Evolutionary conservation across 208 protist genomes (phyloP), one percentile per base, ranked within the genome.

Genomic region (Strigomonas culicis): DNA sequence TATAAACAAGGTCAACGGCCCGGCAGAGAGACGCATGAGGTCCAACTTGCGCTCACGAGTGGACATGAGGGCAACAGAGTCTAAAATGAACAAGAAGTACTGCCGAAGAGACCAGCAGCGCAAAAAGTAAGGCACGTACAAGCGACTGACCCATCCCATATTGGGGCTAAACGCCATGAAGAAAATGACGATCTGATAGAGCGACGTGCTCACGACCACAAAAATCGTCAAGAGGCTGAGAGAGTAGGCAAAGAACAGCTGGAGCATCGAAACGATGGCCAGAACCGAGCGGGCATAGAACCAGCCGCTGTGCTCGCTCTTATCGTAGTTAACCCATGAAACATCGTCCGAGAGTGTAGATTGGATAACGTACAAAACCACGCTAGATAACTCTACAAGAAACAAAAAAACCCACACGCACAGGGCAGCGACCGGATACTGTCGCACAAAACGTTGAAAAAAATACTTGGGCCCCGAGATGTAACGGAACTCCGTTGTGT

Each of bases 81-180:
- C 89, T 8, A 95, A 59, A 32, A 95, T 81, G 43, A 93, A 88
- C 19, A 93, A 78, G 57, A 93, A 86, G 70, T 95, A 95, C 65
- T 92, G 86, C 44, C 89, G 73, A 75, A 95, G 79, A 7, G 89
- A 79, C 86, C 89, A 95, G 63, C 81, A 88, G 2, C 89, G 86
- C 59, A 95, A 61, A 62, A 95, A 95, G 44, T 88, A 72, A 8
- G 89, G 89, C 55, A 95, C 89, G 68, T 95, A 95, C 39, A 93
- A 63, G 15, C 77, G 68, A 47, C 82, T 95, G 3, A 90, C 79
- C 84, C 84, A 93, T 15, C 65, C 71, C 22, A 88, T 49, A 0
- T 52, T 25, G 19, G 73, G 70, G 51, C 52, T 65, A 30, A 84
- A 63, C 0, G 86, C 70, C 1, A 93, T 53, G 57, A 92, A 80